Evolutionary conservation across 108 stramenopile genomes (phyloP), one percentile per base, ranked within the genome.

Genomic region (Cyclotella baltica): DNA sequence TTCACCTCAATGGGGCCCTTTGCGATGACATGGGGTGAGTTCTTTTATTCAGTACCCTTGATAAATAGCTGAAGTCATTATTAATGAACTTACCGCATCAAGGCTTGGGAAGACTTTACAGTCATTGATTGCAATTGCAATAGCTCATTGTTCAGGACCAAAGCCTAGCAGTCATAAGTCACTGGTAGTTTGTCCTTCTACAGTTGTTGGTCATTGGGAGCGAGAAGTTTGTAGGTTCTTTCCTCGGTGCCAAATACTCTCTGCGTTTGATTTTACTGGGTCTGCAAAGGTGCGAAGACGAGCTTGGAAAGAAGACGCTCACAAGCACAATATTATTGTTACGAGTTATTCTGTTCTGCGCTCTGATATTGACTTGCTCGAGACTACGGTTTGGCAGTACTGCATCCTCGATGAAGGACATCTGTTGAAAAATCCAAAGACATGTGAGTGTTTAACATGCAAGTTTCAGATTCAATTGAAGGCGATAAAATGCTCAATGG

Each of bases 381-480:
- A 69, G 19, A 62, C 50, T 19, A 33, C 82, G 13, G 31, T 73
- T 6, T 98, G 95, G 92, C 67, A 74, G 6, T 96, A 90, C 65
- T 89, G 93, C 67, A 78, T 97, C 77, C 85, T 98, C 11, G 98
- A 98, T 73, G 98, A 98, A 74, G 98, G 96, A 3, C 98, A 98
- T 82, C 62, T 97, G 27, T 58, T 97, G 43, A 96, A 96, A 71
- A 98, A 98, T 67, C 96, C 96, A 9, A 93, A 87, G 67, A 96
- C 97, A 19, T 62, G 80, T 85, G 46, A 76, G 85, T 43, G 10
- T 38, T 37, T 11, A 67, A 19, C 9, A 23, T 62, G 10, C 43
- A 23, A 10, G 43, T 68, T 67, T 19, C 4, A 19, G 62, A 2
- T 37, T 43, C 0, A 23, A 4, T 22, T 43, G 6, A 38, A 15